Conservation (phyloP, 2,329 filamentous ascomycete genomes). For the Diaporthe sp. region DNA sequence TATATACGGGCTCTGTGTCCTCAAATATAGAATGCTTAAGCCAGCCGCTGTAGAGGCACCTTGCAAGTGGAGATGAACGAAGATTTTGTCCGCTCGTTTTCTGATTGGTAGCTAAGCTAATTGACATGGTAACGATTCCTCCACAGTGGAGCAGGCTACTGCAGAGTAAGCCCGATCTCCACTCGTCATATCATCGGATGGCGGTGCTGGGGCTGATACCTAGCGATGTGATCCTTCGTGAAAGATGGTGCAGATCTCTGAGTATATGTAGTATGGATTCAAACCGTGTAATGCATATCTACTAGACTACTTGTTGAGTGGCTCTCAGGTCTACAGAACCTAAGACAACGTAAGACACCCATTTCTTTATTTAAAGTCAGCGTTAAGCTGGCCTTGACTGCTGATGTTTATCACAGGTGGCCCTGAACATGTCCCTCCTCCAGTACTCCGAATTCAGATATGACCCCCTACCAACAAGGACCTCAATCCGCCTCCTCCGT, state of each 20-base stretch:
- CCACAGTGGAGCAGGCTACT: background rate
- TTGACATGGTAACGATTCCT: background rate
- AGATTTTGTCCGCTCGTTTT: background rate
- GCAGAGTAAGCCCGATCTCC: background rate
- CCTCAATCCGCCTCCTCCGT: slow-evolving; percentile 28
- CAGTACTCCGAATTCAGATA: slow-evolving; percentile 26
- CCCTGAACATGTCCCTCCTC: background rate
- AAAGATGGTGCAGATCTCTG: background rate
- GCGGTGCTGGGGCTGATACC: background rate
- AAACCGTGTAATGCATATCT: too few relatives aligned
- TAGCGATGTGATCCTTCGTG: background rate
- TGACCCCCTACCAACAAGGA: background rate
- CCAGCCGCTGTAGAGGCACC: too few relatives aligned
- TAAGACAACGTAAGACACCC: too few relatives aligned
- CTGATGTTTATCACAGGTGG: background rate
- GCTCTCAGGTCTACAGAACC: too few relatives aligned
- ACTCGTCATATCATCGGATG: background rate
- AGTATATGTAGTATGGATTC: too few relatives aligned
- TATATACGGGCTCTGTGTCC: too few relatives aligned
- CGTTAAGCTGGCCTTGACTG: background rate
- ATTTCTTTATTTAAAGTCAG: too few relatives aligned
- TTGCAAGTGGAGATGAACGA: background rate
- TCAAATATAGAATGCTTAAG: too few relatives aligned
- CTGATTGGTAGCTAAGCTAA: background rate
- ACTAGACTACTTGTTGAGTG: too few relatives aligned